Conservation (phyloP, 2,329 filamentous ascomycete genomes). For the Aureobasidium zeae region DNA sequence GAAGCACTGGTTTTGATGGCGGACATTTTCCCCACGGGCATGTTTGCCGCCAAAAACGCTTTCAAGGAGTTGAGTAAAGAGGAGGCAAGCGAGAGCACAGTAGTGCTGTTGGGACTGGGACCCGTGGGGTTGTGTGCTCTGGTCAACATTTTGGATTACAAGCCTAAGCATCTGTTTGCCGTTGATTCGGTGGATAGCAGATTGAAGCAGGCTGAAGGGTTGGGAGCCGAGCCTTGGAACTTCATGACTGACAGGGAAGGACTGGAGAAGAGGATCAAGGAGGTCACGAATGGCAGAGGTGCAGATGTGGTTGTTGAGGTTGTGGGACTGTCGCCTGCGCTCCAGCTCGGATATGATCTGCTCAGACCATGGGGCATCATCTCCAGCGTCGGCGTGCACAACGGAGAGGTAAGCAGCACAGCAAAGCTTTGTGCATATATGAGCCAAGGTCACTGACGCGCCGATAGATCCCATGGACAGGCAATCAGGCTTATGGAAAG, state of each 20-base stretch:
- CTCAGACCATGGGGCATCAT: slow-evolving; percentile 43
- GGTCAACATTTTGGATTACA: slow-evolving; percentile 64
- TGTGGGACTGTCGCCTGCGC: slow-evolving; percentile 40
- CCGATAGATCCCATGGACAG: slow-evolving; percentile 36
- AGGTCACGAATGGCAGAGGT: slow-evolving; percentile 68
- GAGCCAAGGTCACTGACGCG: neutral
- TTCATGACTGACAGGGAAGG: slow-evolving; percentile 58
- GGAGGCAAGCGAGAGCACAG: slow-evolving; percentile 55
- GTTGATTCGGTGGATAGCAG: slow-evolving; percentile 52
- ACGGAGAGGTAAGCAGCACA: slow-evolving; percentile 30
- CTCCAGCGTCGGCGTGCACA: slow-evolving; percentile 41
- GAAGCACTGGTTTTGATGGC: slow-evolving; percentile 77
- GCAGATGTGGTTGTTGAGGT: slow-evolving; percentile 69
- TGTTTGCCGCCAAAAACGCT: slow-evolving; percentile 71
- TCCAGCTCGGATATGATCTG: slow-evolving; percentile 40
- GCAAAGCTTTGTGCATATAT: neutral
- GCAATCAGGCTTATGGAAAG: slow-evolving; percentile 42
- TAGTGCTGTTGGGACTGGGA: slow-evolving; percentile 77
- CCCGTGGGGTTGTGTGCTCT: slow-evolving; percentile 72
- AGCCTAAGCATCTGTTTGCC: slow-evolving; percentile 66
- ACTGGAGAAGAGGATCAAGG: slow-evolving; percentile 59
- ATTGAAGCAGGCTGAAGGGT: slow-evolving; percentile 56
- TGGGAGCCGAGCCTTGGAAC: slow-evolving; percentile 67
- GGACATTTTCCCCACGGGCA: slow-evolving; percentile 80
- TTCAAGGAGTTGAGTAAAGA: slow-evolving; percentile 53